A percentile compares a stretch with the other conserved stretches of the same genome.
phyloP scores from a whole-genome alignment of 2,329 filamentous ascomycete genomes.

The Sporothrix humicola region DNA sequence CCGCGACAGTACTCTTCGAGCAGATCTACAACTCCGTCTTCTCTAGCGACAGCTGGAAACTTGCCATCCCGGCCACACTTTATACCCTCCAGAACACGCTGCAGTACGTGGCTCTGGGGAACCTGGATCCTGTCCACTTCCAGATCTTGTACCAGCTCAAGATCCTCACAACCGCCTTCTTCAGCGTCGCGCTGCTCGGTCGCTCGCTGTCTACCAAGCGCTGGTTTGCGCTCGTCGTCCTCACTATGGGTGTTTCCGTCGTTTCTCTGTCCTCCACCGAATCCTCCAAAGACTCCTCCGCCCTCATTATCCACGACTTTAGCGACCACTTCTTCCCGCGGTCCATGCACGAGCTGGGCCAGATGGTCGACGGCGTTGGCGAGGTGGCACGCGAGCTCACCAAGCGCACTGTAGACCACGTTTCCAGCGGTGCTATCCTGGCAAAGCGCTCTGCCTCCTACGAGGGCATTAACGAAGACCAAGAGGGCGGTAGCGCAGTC shows the following conservation, averaged over 20 bases:
- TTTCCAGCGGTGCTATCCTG: conserved; percentile 51
- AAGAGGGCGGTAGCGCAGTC: conserved; percentile 50
- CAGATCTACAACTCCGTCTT: conserved; percentile 83
- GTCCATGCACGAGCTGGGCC: conserved; percentile 76
- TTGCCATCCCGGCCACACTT: conserved; percentile 84
- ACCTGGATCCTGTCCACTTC: conserved; percentile 90
- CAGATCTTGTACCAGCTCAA: conserved; percentile 94
- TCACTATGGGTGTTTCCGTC: conserved; percentile 82
- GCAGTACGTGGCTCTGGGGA: conserved; percentile 89
- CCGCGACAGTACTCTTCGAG: conserved; percentile 78
- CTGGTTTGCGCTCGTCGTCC: conserved; percentile 79
- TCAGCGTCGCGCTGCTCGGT: conserved; percentile 79
- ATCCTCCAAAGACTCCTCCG: conserved; percentile 51
- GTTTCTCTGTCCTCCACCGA: conserved; percentile 76
- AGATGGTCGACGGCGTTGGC: conserved; percentile 60
- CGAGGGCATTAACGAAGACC: conserved; percentile 78
- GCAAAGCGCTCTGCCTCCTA: conserved; percentile 83
- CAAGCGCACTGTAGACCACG: conserved; percentile 51
- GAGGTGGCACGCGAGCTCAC: conserved; percentile 59
- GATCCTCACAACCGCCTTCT: conserved; percentile 87
- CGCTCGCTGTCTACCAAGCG: conserved; percentile 72
- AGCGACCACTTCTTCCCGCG: conserved; percentile 75
- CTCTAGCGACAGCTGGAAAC: conserved; percentile 89
- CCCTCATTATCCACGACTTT: conserved; percentile 67
- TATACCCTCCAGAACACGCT: conserved; percentile 94